Conservation (phyloP, 1,139 yeast genomes). For the Pichia sp. region DNA sequence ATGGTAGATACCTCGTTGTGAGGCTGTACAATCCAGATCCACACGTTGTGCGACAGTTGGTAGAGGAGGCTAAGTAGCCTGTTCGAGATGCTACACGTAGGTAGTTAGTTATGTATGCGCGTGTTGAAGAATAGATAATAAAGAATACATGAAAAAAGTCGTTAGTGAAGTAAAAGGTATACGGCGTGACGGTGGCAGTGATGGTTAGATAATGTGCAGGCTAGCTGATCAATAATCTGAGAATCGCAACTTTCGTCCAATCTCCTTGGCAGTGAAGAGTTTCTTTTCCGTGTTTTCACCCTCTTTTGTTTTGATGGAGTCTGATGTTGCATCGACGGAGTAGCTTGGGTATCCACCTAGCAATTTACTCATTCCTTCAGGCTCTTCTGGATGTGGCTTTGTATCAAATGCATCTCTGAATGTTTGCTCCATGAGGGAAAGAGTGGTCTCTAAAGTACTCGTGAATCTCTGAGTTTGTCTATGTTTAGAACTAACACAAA, state of each 20-base stretch:
- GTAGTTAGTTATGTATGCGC: too few species aligned
- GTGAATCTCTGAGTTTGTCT: slow-evolving; percentile 82
- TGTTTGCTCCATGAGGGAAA: slow-evolving; percentile 54
- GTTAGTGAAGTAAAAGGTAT: too few species aligned
- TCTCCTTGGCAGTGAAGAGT: slow-evolving; percentile 51
- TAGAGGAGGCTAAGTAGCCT: too few species aligned
- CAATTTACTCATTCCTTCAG: slow-evolving; percentile 33
- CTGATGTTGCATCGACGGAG: slow-evolving; percentile 25
- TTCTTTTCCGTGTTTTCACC: slow-evolving; percentile 34
- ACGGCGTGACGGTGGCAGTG: too few species aligned
- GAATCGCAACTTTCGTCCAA: slow-evolving; percentile 65
- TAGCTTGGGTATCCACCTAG: slow-evolving; percentile 70
- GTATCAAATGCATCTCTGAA: slow-evolving; percentile 36
- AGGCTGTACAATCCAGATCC: slow-evolving; percentile 26
- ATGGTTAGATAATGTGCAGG: too few species aligned
- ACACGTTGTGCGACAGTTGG: slow-evolving; percentile 1
- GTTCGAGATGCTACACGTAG: too few species aligned
- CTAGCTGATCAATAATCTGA: slow-evolving; percentile 49
- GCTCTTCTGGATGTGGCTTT: slow-evolving; percentile 9
- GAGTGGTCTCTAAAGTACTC: slow-evolving; percentile 63
- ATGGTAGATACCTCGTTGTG: slow-evolving; percentile 54
- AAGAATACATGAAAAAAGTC: too few species aligned
- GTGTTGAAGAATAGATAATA: too few species aligned
- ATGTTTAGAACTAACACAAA: slow-evolving; percentile 86
- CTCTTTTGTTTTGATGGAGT: slow-evolving; percentile 58